These are phyloP conservation scores for Aspergillus quadrilineatus DNA, from an alignment of 2,329 filamentous ascomycete species.

Conservation along the genomic window DNA sequence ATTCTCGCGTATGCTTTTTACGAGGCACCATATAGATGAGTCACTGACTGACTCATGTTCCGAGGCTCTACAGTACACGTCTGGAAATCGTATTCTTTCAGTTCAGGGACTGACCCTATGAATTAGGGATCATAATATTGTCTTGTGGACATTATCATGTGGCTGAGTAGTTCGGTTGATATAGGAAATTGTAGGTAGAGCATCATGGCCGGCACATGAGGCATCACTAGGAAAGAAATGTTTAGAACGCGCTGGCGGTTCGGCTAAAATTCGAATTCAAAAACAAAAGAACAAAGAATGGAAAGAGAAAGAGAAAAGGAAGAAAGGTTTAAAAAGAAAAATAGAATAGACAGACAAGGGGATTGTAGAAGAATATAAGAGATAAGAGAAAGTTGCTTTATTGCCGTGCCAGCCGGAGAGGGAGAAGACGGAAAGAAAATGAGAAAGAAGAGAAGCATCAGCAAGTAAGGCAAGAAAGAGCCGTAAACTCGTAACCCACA, in stretches of 20 bases:
- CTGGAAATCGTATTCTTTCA: not conserved
- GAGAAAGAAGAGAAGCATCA: conserved; percentile 13
- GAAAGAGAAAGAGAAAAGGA: conserved; percentile 8
- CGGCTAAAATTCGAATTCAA: conserved; percentile 8
- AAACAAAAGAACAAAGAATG: conserved; percentile 13
- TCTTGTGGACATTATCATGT: conserved; percentile 5
- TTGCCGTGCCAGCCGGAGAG: conserved; percentile 12
- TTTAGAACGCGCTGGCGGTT: not conserved
- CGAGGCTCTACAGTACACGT: not conserved
- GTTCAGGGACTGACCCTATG: not conserved
- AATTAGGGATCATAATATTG: not conserved
- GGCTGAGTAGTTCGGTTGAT: not conserved
- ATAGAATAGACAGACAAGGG: conserved; percentile 15
- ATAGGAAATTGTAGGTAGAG: conserved; percentile 9
- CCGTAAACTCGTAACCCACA: conserved; percentile 21
- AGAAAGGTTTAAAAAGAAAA: conserved; percentile 3
- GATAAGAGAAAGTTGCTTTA: conserved; percentile 7
- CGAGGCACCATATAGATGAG: not conserved
- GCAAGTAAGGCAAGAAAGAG: conserved; percentile 17
- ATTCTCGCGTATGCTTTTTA: not conserved
- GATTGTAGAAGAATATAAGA: conserved; percentile 1
- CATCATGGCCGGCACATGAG: conserved; percentile 28
- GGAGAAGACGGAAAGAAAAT: conserved; percentile 15
- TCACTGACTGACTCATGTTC: not conserved
- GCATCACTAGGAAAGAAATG: conserved; percentile 22